phyloP scores from a whole-genome alignment of 805 yeast species.

The Candida coquimbonensis region DNA sequence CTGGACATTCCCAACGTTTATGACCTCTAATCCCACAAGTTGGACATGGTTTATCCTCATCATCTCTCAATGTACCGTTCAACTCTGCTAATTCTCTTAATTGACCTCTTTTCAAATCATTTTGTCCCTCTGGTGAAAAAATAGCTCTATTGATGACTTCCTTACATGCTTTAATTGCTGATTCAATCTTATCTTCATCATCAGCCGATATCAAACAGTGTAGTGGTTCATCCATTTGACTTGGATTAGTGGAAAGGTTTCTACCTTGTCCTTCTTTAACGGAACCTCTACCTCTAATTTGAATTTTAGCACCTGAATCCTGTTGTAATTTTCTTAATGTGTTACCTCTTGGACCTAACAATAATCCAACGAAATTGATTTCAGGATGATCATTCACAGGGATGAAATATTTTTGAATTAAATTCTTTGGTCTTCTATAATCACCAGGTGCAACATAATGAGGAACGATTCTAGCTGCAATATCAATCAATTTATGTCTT shows the following conservation, averaged over 20 bases:
- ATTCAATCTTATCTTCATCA: conserved; percentile 63
- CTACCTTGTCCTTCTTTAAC: conserved; percentile 82
- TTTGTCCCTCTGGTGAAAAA: conserved; percentile 86
- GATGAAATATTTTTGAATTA: conserved; percentile 74
- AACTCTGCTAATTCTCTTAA: conserved; percentile 85
- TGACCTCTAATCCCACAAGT: conserved; percentile 66
- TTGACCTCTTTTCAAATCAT: conserved; percentile 85
- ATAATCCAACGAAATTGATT: conserved; percentile 83
- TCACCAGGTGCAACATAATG: conserved; percentile 74
- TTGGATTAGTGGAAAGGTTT: conserved; percentile 29
- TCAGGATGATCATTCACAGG: conserved; percentile 87
- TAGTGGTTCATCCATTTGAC: conserved; percentile 69
- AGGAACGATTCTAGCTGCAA: conserved; percentile 66
- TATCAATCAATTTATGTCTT: conserved; percentile 69
- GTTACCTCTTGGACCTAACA: conserved; percentile 94
- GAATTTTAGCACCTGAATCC: conserved; percentile 82
- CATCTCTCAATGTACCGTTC: conserved; percentile 91
- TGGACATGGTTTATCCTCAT: conserved; percentile 55
- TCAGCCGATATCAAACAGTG: conserved; percentile 88
- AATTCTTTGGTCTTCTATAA: conserved; percentile 63
- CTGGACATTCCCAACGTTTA: conserved; percentile 58
- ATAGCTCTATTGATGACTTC: conserved; percentile 78
- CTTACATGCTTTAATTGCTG: conserved; percentile 69
- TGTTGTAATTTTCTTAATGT: conserved; percentile 76
- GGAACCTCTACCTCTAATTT: conserved; percentile 92